Base-by-base conservation (phyloP, 2,329 filamentous ascomycete genomes). In the Chaetomiaceae sp. region DNA sequence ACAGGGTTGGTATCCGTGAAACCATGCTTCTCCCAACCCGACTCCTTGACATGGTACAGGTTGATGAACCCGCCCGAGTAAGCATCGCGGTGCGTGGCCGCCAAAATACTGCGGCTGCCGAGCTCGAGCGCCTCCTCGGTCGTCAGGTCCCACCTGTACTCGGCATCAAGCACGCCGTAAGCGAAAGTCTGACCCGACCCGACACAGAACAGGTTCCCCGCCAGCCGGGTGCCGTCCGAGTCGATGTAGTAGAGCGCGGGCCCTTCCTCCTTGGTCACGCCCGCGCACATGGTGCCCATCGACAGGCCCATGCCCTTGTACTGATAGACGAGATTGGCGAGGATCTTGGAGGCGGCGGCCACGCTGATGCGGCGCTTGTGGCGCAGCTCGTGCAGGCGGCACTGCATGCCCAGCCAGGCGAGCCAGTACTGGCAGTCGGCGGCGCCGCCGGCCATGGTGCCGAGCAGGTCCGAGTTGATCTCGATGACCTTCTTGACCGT, bases 351-450 rank as follows among this genome's bases (percentile, higher is more conserved):
- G 50, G 94, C 94, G 43, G 94, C 94, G 42, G 94, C 92, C 61
- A 99, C 94, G 57, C 90, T 94, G 78, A 99, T 99, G 70, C 94
- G 90, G 72, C 91, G 90, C 82, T 99, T 99, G 82, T 99, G 92
- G 63, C 94, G 90, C 67, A 99, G 91, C 79, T 99, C 94, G 79
- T 99, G 92, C 61, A 99, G 88, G 56, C 94, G 91, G 78, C 94
- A 99, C 80, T 99, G 91, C 87, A 97, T 96, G 67, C 92, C 94
- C 62, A 99, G 83, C 80, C 95, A 99, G 68, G 91, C 91, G 61
- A 99, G 88, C 94, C 94, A 99, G 82, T 96, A 97, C 84, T 97
- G 94, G 75, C 94, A 99, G 76, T 99, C 94, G 72, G 94, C 94
- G 68, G 94, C 94, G 75, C 94, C 94, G 73, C 94, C 94, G 59